Percentiles rank a stretch among this genome's conserved stretches.
These are phyloP conservation scores for Boechera divaricarpa DNA, from an alignment of 345 rosid genomes.

Conservation along the genomic window DNA sequence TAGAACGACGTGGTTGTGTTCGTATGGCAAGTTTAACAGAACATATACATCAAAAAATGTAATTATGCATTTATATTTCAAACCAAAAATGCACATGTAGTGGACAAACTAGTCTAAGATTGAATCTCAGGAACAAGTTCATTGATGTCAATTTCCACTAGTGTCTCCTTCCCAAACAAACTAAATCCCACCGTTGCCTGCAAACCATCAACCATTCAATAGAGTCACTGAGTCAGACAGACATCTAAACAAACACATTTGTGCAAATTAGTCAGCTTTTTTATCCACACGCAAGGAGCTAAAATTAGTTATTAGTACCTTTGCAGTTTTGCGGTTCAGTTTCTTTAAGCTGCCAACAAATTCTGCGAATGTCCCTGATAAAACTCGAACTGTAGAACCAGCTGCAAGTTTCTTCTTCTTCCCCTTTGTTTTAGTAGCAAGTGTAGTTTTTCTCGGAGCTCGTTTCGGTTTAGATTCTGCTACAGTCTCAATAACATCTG, in stretches of 20 bases:
- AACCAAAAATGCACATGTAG: constrained; percentile 16
- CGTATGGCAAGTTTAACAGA: background rate
- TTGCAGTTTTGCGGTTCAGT: constrained; percentile 70
- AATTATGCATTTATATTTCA: background rate
- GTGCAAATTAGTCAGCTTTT: background rate
- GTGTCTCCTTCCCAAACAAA: constrained; percentile 84
- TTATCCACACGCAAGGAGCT: constrained; percentile 12
- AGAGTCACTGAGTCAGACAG: background rate
- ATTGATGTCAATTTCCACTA: constrained; percentile 71
- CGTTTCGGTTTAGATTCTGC: constrained; percentile 49
- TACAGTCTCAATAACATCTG: constrained; percentile 41
- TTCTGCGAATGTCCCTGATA: constrained; percentile 80
- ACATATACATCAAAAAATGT: background rate
- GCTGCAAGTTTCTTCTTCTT: constrained; percentile 51
- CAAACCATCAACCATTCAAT: constrained; percentile 36
- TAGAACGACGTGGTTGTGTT: background rate
- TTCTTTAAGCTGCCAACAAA: constrained; percentile 76
- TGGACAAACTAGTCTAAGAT: constrained; percentile 41
- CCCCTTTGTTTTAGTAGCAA: constrained; percentile 42
- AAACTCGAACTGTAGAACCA: constrained; percentile 75
- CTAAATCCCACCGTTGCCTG: constrained; percentile 89
- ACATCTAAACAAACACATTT: constrained; percentile 24
- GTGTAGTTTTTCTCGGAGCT: constrained; percentile 42
- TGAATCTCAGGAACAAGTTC: constrained; percentile 69
- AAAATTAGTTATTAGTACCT: constrained; percentile 49